Evolutionary conservation across 371 early-diverging fungal species (phyloP).

Genomic region (Nosema granulosis): DNA sequence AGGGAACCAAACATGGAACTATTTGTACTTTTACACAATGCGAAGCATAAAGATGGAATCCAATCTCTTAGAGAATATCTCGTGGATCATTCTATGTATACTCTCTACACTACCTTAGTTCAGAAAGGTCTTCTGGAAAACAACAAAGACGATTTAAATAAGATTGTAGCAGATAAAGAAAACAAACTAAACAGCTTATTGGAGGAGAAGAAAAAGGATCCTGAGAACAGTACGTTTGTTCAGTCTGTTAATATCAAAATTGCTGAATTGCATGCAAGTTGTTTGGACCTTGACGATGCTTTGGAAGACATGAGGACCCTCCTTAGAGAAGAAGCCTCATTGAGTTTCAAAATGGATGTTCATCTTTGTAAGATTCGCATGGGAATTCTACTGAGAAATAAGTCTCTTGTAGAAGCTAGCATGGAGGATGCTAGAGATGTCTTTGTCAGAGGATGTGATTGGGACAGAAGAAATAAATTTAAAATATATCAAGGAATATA

Average conservation of each 20-base stretch:
- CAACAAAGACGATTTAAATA: conserved; percentile 15
- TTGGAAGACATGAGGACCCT: conserved; percentile 23
- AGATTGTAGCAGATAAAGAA: conserved; percentile 15
- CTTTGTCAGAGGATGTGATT: conserved; percentile 94
- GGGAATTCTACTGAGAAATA: conserved; percentile 50
- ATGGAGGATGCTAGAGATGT: conserved; percentile 67
- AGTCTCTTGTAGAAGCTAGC: conserved; percentile 20
- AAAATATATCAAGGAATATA: conserved; percentile 93
- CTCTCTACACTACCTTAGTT: conserved; percentile 20
- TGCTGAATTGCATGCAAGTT: conserved; percentile 41
- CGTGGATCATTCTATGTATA: conserved; percentile 20
- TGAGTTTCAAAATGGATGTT: conserved; percentile 55
- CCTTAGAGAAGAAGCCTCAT: conserved; percentile 23
- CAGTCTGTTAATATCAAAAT: conserved; percentile 37
- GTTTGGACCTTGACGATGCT: conserved; percentile 43
- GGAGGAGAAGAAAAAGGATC: conserved; percentile 25
- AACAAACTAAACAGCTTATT: conserved; percentile 26
- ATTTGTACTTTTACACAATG: neutral
- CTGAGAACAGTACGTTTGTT: conserved; percentile 40
- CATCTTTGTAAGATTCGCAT: conserved; percentile 59
- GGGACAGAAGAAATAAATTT: conserved; percentile 96
- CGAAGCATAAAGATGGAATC: neutral
- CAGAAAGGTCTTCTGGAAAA: conserved; percentile 26
- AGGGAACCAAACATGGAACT: conserved; percentile 29
- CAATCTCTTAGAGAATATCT: conserved; percentile 37